These are phyloP conservation scores for Limnanthes douglasii DNA, from an alignment of 345 rosid species.

Conservation along the genomic window DNA sequence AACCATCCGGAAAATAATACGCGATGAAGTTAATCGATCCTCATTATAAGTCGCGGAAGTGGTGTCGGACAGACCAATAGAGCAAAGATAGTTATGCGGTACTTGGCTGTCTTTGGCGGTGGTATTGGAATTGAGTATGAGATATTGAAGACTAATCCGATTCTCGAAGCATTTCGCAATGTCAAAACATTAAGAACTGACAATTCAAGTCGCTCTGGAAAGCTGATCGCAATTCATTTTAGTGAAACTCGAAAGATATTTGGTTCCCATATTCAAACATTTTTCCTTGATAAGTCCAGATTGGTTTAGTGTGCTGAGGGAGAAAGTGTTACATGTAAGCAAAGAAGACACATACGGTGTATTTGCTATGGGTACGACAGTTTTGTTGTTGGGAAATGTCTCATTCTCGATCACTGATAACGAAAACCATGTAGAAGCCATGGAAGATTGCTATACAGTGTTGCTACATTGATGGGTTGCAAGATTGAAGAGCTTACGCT, in stretches of 20 bases:
- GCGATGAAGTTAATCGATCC: constrained; percentile 98
- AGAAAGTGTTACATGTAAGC: constrained; percentile 95
- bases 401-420: constrained; percentile 66
- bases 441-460: constrained; percentile 53
- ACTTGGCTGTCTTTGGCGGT: constrained; percentile 98
- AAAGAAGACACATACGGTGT: constrained; percentile 92
- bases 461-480: constrained; percentile 81
- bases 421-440: constrained; percentile 88
- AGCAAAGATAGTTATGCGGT: constrained; percentile 99
- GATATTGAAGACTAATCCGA: constrained; percentile 92
- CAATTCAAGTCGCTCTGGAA: constrained; percentile 98
- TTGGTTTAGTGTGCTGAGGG: constrained; percentile 94
- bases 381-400: constrained; percentile 90
- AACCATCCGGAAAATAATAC: constrained; percentile 91
- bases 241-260: constrained; percentile 96
- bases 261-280: constrained; percentile 96
- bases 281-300: constrained; percentile 81
- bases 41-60: constrained; percentile 98
- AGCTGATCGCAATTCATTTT: constrained; percentile 88
- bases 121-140: constrained; percentile 98
- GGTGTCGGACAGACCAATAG: constrained; percentile 99
- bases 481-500: constrained; percentile 43
- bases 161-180: constrained; percentile 97
- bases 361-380: constrained; percentile 93
- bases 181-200: constrained; percentile 93